Evolutionary conservation across 345 rosid genomes (phyloP), one percentile per base, ranked within the genome.

Genomic region (Microcos paniculata): DNA sequence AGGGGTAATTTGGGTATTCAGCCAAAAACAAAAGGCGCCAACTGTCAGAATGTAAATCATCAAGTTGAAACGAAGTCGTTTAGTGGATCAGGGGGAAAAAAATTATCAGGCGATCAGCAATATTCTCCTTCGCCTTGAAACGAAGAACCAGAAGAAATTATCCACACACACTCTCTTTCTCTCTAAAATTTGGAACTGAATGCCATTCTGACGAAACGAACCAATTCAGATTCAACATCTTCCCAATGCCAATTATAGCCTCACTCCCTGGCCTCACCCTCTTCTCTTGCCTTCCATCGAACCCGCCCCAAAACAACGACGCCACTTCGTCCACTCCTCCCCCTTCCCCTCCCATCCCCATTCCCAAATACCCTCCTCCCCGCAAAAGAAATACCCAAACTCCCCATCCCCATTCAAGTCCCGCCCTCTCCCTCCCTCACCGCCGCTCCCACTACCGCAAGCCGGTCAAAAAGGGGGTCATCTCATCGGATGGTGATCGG

Each of bases 211-310:
- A 21, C 16, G 52, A 64, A 64, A 42, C 70, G 28, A 28, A 58
- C 19, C 10, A 64, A 42, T 42, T 11, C 16, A n/a, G 11, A 10
- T 52, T 53, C 30, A 52, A 71, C 13, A 16, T 58, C 21, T 56
- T 21, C 16, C 62, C 87, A 71, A 93, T 91, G 99, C 72, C 84
- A 72, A 87, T 87, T 56, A 74, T 87, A 15, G 86, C 94, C 8
- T 86, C 96, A 65, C 81, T 93, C 3, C 87, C 85, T 35, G 86
- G 84, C 33, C 72, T 88, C 53, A 87, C 87, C 79, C 96, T 90
- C 84, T 91, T 95, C 88, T 82, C 98, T 42, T 86, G 94, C 35
- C 88, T 91, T 8, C 97, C 97, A 35, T 78, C 98, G 2, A 67
- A 84, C 3, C 88, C 90, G 15, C 84, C 89, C 1, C 80, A 35